A percentile compares a stretch with the other conserved stretches of the same genome.
phyloP scores from a whole-genome alignment of 352 stramenopile genomes.

The Chrysophaeum taylorii region DNA sequence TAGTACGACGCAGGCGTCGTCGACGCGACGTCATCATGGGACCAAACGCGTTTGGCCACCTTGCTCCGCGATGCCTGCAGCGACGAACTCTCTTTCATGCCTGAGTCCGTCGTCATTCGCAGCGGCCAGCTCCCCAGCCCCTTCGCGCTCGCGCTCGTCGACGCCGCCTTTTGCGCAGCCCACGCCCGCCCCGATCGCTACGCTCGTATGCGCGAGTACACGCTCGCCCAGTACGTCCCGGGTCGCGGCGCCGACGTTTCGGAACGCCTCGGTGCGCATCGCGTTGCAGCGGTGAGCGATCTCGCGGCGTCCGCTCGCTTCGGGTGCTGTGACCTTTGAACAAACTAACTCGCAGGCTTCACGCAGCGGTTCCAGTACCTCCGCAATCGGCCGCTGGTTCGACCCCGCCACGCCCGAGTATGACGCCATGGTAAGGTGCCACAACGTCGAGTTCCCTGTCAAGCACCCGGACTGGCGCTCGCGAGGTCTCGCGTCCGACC shows the following conservation, averaged over 20 bases:
- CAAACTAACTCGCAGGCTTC: too few species aligned
- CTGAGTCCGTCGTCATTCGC: not conserved
- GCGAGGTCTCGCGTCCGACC: not conserved
- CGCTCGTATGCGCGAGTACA: not conserved
- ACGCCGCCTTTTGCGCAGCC: not conserved
- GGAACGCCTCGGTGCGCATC: not conserved
- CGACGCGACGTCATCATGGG: too few species aligned
- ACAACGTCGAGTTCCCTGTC: slow-evolving; percentile 8
- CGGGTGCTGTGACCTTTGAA: too few species aligned
- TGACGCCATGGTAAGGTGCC: not conserved
- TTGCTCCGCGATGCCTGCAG: not conserved
- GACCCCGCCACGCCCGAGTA: slow-evolving; percentile 3
- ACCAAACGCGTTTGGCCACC: not conserved
- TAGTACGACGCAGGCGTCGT: too few species aligned
- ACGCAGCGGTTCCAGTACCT: too few species aligned
- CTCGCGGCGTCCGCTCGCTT: not conserved
- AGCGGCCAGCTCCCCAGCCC: not conserved
- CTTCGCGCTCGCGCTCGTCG: not conserved
- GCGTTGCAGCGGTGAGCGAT: not conserved
- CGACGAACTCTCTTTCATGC: not conserved
- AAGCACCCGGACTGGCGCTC: slow-evolving; percentile 4
- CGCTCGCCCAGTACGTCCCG: slow-evolving; percentile 1
- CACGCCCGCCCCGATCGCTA: not conserved
- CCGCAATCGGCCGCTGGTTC: not conserved
- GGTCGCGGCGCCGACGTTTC: not conserved